Base-by-base conservation (phyloP, 345 rosid species). In the Salix purpurea region DNA sequence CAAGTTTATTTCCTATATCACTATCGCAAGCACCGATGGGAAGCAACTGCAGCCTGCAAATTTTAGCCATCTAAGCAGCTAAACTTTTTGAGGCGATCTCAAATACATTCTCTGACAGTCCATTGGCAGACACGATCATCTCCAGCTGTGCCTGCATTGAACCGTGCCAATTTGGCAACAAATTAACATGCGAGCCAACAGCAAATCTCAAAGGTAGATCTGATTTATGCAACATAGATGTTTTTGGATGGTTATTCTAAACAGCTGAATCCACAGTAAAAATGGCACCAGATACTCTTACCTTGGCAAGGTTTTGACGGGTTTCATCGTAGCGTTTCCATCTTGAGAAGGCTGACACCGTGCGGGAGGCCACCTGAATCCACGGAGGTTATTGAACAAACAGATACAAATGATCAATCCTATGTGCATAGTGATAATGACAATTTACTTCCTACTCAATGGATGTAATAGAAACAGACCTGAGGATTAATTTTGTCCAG, bases 261-360 rank as follows among this genome's bases (percentile, higher is more conserved):
- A 46, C 42, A 56, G 56, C 18, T 12, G 30, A 21, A 10, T 21
- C 50, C 46, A 39, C 48, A 2, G 36, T 13, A 60, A 15, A 65
- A 10, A 2, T 7, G 39, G 67, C 56, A 72, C 12, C 61, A 34
- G 44, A 44, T 14, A 56, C 13, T 75, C 30, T 28, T 87, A 96
- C 97, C 97, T 92, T 94, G 46, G 97, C 95, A 42, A 92, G 91
- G 61, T 79, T 86, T 86, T 94, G 98, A 46, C 99, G 86, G 69
- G 84, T 84, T 85, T 91, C 92, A 52, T 94, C 98, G 6, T 85
- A 96, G 62, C 97, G 97, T 87, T 69, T 94, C 99, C 99, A 94
- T 88, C 97, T 89, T 32, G 99, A 96, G 89, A 96, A 92, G 72
- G 99, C 93, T 32, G 98, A 92, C 44, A 96, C 97, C 97, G 90